Evolutionary conservation across 1,284 basidiomycete species (phyloP).

Genomic region (Bjerkandera adusta): DNA sequence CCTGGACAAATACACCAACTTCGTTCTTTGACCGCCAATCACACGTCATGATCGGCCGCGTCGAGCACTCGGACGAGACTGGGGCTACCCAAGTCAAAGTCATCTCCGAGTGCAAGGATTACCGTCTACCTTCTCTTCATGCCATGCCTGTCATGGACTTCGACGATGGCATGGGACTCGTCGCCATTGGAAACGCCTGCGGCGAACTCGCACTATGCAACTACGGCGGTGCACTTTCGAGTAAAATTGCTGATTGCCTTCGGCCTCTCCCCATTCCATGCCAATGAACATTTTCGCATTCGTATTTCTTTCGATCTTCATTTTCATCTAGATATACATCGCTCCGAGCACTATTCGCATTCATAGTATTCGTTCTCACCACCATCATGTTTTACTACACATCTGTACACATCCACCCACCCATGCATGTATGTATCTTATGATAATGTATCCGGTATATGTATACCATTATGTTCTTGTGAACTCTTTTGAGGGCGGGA

Average conservation of each 20-base stretch:
- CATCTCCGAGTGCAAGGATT: slow-evolving; percentile 13
- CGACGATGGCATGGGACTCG: slow-evolving; percentile 15
- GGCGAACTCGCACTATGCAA: slow-evolving; percentile 15
- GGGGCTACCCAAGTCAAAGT: slow-evolving; percentile 4
- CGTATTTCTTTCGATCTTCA: too few relatives aligned
- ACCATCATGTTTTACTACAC: too few relatives aligned
- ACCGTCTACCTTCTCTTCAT: slow-evolving; percentile 9
- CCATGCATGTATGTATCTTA: too few relatives aligned
- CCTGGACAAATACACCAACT: slow-evolving; percentile 12
- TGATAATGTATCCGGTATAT: too few relatives aligned
- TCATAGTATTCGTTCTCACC: too few relatives aligned
- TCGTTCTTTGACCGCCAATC: slow-evolving; percentile 16
- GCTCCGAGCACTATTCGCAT: too few relatives aligned
- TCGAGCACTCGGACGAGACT: not conserved
- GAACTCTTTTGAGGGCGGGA: not conserved
- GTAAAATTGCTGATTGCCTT: slow-evolving; percentile 7
- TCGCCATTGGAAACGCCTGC: slow-evolving; percentile 13
- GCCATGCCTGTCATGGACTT: slow-evolving; percentile 17
- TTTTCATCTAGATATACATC: too few relatives aligned
- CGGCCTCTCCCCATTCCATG: slow-evolving; percentile 11
- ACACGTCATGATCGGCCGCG: slow-evolving; percentile 7
- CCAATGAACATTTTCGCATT: too few relatives aligned
- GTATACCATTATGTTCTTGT: too few relatives aligned
- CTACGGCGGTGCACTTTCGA: slow-evolving; percentile 9
- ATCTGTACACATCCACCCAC: too few relatives aligned